Conservation (phyloP, 1,139 yeast genomes). For the Scheffersomyces insectosa region DNA sequence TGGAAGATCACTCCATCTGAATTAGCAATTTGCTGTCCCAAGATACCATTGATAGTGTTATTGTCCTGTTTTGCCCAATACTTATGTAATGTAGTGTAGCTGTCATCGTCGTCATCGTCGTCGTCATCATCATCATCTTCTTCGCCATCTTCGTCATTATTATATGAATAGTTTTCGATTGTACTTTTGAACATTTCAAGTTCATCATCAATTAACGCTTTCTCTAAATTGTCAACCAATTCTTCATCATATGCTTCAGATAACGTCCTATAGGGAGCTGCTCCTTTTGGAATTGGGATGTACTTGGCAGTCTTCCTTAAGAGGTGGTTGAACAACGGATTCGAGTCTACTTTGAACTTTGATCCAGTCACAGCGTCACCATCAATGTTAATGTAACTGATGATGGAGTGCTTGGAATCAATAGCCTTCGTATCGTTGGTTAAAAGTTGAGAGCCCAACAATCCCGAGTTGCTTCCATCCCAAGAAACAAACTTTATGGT, state of each 20-base stretch:
- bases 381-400: constrained; percentile 44
- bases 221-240: background rate
- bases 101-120: constrained; percentile 23
- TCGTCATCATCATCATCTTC: constrained; percentile 13
- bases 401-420: constrained; percentile 24
- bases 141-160: constrained; percentile 7
- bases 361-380: constrained; percentile 42
- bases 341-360: constrained; percentile 37
- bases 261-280: constrained; percentile 13
- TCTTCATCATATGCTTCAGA: constrained; percentile 5
- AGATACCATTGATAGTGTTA: constrained; percentile 29
- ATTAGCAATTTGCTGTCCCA: constrained; percentile 26
- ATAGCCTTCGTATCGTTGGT: constrained; percentile 24
- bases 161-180: background rate
- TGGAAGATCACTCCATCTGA: constrained; percentile 39
- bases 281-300: constrained; percentile 35
- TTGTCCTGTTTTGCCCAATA: constrained; percentile 43
- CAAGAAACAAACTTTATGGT: constrained; percentile 44
- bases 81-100: constrained; percentile 30
- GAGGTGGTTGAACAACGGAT: constrained; percentile 37
- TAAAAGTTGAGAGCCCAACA: constrained; percentile 31
- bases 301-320: constrained; percentile 31
- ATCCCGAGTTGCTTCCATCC: constrained; percentile 42
- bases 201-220: constrained; percentile 5
- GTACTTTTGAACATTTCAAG: background rate